These are phyloP conservation scores for Didymella pomorum DNA, from an alignment of 2,329 filamentous ascomycete genomes.

Conservation along the genomic window DNA sequence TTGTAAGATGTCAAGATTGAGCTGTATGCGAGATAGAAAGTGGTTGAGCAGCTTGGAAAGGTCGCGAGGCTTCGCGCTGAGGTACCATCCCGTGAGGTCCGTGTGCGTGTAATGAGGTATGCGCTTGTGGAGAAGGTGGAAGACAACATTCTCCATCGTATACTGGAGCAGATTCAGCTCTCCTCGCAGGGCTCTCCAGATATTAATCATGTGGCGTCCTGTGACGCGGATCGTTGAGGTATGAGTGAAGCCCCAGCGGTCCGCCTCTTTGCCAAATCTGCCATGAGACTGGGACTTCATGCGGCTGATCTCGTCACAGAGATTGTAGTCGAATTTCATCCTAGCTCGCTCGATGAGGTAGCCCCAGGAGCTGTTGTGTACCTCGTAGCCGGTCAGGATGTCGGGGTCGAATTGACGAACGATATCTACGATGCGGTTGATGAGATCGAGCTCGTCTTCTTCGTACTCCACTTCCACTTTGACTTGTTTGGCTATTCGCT, in stretches of 20 bases:
- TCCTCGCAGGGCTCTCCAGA: constrained; percentile 95
- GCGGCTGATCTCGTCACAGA: constrained; percentile 90
- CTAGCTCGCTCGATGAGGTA: constrained; percentile 91
- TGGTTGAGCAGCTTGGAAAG: constrained; percentile 79
- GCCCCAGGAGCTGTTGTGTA: constrained; percentile 93
- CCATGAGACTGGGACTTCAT: constrained; percentile 86
- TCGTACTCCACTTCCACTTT: constrained; percentile 75
- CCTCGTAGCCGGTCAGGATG: constrained; percentile 92
- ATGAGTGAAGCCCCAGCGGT: constrained; percentile 92
- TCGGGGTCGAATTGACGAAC: constrained; percentile 88
- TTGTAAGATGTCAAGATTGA: constrained; percentile 91
- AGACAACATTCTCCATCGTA: constrained; percentile 94
- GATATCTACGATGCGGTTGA: constrained; percentile 85
- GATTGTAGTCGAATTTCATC: constrained; percentile 84
- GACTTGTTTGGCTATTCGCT: constrained; percentile 69
- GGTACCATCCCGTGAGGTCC: constrained; percentile 84
- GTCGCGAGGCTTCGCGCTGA: constrained; percentile 71
- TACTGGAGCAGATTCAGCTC: constrained; percentile 93
- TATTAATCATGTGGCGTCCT: constrained; percentile 93
- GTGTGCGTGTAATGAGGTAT: constrained; percentile 87
- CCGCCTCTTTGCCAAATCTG: constrained; percentile 83
- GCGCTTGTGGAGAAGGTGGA: constrained; percentile 85
- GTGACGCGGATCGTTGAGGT: constrained; percentile 93
- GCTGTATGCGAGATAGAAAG: constrained; percentile 75
- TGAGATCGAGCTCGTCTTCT: constrained; percentile 79